Base-by-base conservation (phyloP, 2,329 filamentous ascomycete species). In the Fusarium sp. region DNA sequence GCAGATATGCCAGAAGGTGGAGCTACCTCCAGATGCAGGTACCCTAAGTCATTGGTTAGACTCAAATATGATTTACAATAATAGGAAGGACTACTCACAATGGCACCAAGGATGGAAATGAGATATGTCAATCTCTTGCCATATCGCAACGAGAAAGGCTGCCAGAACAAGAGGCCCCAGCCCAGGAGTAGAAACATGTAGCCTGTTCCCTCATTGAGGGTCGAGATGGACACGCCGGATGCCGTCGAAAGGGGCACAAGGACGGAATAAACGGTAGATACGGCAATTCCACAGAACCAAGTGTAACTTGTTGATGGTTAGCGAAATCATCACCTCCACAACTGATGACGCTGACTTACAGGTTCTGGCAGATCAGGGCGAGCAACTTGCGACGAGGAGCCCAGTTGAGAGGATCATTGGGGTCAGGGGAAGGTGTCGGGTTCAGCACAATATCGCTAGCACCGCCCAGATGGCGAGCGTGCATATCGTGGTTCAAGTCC, bases 371-470 rank as follows among this genome's bases (percentile, higher is more conserved):
- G n/a, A 78, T 52, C 20, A 81, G 54, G 6, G 78, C 73, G 14
- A 77, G 71, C 0, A 75, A 27, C 61, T 81, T 82, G 2, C 79
- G 75, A 2, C 75, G 69, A 50, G 71, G 74, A 3, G 72, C 82
- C 87, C 87, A 87, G 68, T 87, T 89, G 37, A 90, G 80, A 4
- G 88, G 88, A 69, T 90, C 88, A 47, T 88, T 86, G 5, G 87
- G 85, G 69, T 89, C 86, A 12, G 80, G 78, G 0, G 85, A 86
- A 2, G 88, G 88, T 0, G 83, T 82, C 2, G 88, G 88, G 10
- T 89, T 83, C 12, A 90, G 80, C 20, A 90, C 86, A 63, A 88
- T 86, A 58, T 87, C 83, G 35, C 75, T 76, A 10, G 78, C 75
- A 43, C 70, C 75, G n/a, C 68, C 68, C 4, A 81, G 79, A 69